Percentiles rank a stretch among this genome's conserved stretches.
These are phyloP conservation scores for Sclerotinia minor DNA, from an alignment of 2,329 filamentous ascomycete species.

Conservation along the genomic window DNA sequence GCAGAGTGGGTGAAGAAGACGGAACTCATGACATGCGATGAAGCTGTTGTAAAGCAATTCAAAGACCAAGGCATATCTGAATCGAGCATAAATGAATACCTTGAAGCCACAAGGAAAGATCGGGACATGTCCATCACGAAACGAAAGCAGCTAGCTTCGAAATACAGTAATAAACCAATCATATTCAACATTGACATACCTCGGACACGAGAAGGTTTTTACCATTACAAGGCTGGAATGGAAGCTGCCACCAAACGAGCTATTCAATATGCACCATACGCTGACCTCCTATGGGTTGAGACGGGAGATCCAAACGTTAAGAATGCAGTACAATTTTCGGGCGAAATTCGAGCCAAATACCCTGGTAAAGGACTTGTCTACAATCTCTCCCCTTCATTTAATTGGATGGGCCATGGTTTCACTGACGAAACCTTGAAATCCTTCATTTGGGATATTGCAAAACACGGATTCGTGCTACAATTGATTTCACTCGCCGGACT, in stretches of 20 bases:
- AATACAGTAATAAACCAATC: slow-evolving; percentile 66
- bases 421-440: slow-evolving; percentile 76
- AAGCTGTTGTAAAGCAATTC: slow-evolving; percentile 79
- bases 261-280: slow-evolving; percentile 85
- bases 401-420: slow-evolving; percentile 97
- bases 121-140: slow-evolving; percentile 75
- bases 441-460: slow-evolving; percentile 95
- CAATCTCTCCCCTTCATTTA: slow-evolving; percentile 95
- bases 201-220: slow-evolving; percentile 89
- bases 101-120: slow-evolving; percentile 59
- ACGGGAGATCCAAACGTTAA: slow-evolving; percentile 84
- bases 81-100: slow-evolving; percentile 67
- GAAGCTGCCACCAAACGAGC: slow-evolving; percentile 88
- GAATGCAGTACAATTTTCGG: slow-evolving; percentile 73
- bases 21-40: slow-evolving; percentile 85
- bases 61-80: slow-evolving; percentile 62
- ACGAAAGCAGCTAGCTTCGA: slow-evolving; percentile 69
- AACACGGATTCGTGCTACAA: slow-evolving; percentile 76
- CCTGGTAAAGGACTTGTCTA: slow-evolving; percentile 92
- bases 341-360: slow-evolving; percentile 66
- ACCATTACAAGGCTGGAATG: slow-evolving; percentile 85
- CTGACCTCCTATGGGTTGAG: slow-evolving; percentile 96
- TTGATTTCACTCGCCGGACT: slow-evolving; percentile 66
- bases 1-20: slow-evolving; percentile 84
- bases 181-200: slow-evolving; percentile 91